Evolutionary conservation across 176 grass and related monocot species (phyloP).

Genomic region (Cenchrus fungigraminus): DNA sequence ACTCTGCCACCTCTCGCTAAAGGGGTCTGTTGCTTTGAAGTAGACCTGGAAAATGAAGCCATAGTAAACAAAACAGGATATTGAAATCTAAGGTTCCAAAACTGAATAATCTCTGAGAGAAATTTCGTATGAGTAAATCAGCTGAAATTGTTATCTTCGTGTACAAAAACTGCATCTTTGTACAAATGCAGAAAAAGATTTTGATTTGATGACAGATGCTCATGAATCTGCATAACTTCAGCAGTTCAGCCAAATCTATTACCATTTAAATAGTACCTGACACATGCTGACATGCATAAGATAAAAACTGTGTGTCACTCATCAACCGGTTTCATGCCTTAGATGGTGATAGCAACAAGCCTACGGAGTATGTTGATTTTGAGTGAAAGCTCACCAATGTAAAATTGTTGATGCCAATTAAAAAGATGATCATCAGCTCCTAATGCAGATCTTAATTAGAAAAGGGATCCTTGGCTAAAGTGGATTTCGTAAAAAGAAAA

Average conservation of each 20-base stretch:
- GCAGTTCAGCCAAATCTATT: constrained; percentile 9
- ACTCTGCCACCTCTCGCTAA: constrained; percentile 97
- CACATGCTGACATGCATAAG: not conserved
- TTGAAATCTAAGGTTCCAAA: constrained; percentile 15
- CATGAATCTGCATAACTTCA: constrained; percentile 6
- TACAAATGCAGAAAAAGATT: not conserved
- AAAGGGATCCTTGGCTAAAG: not conserved
- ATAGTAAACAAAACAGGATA: constrained; percentile 21
- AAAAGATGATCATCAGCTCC: not conserved
- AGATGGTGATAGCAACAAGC: not conserved
- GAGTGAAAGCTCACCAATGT: not conserved
- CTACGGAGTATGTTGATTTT: not conserved
- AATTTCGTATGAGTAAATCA: constrained; percentile 9
- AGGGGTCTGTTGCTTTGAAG: constrained; percentile 97
- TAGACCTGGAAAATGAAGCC: constrained; percentile 71
- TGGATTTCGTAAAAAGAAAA: not conserved
- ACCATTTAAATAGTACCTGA: not conserved
- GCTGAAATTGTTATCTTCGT: constrained; percentile 12
- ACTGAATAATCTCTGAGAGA: constrained; percentile 1
- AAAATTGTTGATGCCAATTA: not conserved
- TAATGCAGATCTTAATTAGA: not conserved
- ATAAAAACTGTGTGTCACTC: not conserved
- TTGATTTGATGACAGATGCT: not conserved
- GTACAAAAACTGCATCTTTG: not conserved
- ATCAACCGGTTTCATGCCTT: constrained; percentile 28